Percentiles rank a stretch among this genome's conserved stretches.
These are phyloP conservation scores for Acer saccharum DNA, from an alignment of 345 rosid genomes.

Conservation along the genomic window DNA sequence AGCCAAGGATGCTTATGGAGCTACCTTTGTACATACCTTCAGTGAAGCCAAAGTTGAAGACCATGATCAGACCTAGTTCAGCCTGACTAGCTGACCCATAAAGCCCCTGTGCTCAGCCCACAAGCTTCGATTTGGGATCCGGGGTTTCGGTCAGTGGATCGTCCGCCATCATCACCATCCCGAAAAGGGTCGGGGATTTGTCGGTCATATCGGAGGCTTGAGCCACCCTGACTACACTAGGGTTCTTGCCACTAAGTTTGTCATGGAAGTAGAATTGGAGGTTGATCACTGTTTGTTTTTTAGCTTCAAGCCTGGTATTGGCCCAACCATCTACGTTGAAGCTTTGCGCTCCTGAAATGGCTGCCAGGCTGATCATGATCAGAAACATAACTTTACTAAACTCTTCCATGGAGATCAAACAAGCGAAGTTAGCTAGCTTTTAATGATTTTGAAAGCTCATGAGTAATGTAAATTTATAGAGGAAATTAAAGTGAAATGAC, in stretches of 20 bases:
- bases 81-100: constrained; percentile 47
- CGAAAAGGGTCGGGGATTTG: constrained; percentile 54
- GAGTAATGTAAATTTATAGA: not conserved
- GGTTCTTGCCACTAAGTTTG: constrained; percentile 53
- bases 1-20: constrained; percentile 55
- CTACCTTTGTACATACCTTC: constrained; percentile 71
- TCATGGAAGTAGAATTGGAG: constrained; percentile 81
- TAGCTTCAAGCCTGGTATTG: constrained; percentile 18
- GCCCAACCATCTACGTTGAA: constrained; percentile 32
- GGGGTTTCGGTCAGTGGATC: constrained; percentile 56
- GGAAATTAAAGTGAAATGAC: not conserved
- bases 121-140: constrained; percentile 53
- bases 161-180: constrained; percentile 52
- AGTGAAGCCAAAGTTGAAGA: constrained; percentile 49
- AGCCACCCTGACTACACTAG: constrained; percentile 56
- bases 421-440: not conserved
- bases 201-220: constrained; percentile 29
- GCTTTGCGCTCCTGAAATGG: constrained; percentile 32
- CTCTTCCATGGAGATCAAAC: not conserved
- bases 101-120: constrained; percentile 77
- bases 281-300: constrained; percentile 45
- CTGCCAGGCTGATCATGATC: constrained; percentile 18
- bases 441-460: not conserved
- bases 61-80: constrained; percentile 51
- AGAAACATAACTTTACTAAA: constrained; percentile 30